phyloP scores from a whole-genome alignment of 2,329 filamentous ascomycete species.

The Hymenoscyphus infarciens region DNA sequence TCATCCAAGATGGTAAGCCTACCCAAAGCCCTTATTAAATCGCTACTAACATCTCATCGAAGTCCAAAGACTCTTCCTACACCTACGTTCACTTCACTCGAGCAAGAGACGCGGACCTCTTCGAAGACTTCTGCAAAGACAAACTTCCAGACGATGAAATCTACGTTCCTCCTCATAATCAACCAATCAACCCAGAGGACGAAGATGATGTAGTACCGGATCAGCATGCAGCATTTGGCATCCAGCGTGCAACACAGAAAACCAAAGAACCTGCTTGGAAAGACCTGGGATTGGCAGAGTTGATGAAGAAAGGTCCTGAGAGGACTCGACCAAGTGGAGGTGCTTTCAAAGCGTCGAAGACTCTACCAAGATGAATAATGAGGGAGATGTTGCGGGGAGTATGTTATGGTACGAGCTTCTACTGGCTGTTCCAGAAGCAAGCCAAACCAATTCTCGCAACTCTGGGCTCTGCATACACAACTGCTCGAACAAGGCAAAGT shows the following conservation, averaged over 20 bases:
- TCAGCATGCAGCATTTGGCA: constrained; percentile 84
- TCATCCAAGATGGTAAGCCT: not conserved
- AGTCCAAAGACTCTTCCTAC: constrained; percentile 66
- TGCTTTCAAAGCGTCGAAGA: constrained; percentile 20
- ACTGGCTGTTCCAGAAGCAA: not conserved
- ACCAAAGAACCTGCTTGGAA: constrained; percentile 72
- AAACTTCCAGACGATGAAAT: constrained; percentile 73
- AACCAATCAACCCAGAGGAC: constrained; percentile 81
- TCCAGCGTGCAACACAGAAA: constrained; percentile 73
- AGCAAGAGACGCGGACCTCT: constrained; percentile 70
- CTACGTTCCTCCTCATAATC: constrained; percentile 74
- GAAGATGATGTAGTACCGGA: constrained; percentile 86
- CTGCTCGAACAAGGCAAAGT: constrained; percentile 2
- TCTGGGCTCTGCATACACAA: not conserved
- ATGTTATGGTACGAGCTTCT: not conserved
- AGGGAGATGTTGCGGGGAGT: not conserved
- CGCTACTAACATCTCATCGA: not conserved
- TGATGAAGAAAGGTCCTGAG: constrained; percentile 60
- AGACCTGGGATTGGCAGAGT: constrained; percentile 67
- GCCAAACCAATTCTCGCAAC: not conserved
- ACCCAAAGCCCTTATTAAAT: not conserved
- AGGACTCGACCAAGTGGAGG: constrained; percentile 9
- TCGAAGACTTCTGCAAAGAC: constrained; percentile 72
- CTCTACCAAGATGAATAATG: constrained; percentile 25
- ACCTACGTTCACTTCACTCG: constrained; percentile 74